Base-by-base conservation (phyloP, 2,329 filamentous ascomycete genomes). In the Cyclaneusma minus region DNA sequence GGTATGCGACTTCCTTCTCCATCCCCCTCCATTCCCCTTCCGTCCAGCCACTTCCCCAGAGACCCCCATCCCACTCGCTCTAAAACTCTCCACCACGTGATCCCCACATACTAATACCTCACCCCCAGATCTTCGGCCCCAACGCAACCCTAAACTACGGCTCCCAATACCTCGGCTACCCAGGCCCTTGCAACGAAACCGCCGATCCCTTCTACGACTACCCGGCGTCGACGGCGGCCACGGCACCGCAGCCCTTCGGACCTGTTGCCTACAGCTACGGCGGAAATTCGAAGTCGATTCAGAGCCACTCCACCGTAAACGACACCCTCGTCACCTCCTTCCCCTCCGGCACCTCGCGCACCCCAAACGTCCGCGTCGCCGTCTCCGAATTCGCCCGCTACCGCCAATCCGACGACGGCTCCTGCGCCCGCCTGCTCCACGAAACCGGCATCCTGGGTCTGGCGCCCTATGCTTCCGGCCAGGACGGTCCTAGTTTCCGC, bases 381-480 rank as follows among this genome's bases (percentile, higher is more conserved):
- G 28, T 50, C 3, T 38, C 36, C 17, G 33, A 42, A 25, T 42
- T 35, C 32, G 33, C 43, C 8, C 31, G 36, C 11, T 25, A 44
- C 13, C 29, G 33, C 6, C 29, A 38, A 21, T 25, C 24, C 11
- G 37, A 38, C 20, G 29, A 37, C 13, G 35, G 33, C 18, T 24
- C 28, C n/a, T 44, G 40, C 27, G 21, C 13, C 6, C 20, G 14
- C n/a, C 25, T 29, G n/a, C 25, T 25, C 4, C 47, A 47, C 30
- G 45, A 47, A 20, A 29, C 39, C n/a, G 37, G 34, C 11, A 50
- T 52, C 22, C 21, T 52, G 8, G 48, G 48, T 13, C 30, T 41
- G 5, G 34, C 47, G 7, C 38, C 42, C 5, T 43, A 38, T 28
- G 37, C 37, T 16, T 34, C 33, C 23, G 44, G 35, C 3, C 26